Conservation (phyloP, 257 asterid species). For the Verbascum thapsus region DNA sequence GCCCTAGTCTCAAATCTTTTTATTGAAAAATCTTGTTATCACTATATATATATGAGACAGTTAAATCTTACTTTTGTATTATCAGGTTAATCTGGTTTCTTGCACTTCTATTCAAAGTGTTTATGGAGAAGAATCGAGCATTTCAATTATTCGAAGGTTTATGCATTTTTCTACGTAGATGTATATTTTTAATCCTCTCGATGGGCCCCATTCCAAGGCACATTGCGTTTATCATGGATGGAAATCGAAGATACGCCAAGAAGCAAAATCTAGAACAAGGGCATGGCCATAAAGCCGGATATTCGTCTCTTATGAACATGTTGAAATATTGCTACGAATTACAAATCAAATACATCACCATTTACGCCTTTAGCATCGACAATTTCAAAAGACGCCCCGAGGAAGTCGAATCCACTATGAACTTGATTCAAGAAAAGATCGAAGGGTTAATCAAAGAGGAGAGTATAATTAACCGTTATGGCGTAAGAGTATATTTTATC, state of each 20-base stretch:
- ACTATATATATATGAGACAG: too few species aligned
- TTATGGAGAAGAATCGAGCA: slow-evolving; percentile 43
- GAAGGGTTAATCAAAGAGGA: slow-evolving; percentile 59
- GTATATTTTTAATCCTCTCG: slow-evolving; percentile 44
- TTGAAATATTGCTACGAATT: slow-evolving; percentile 70
- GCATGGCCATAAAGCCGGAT: slow-evolving; percentile 64
- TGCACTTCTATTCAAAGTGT: slow-evolving; percentile 22
- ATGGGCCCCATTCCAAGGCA: slow-evolving; percentile 67
- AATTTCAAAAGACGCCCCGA: slow-evolving; percentile 75
- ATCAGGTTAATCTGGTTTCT: slow-evolving; percentile 36
- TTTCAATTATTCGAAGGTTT: slow-evolving; percentile 31
- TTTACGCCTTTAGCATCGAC: slow-evolving; percentile 86
- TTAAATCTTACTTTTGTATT: slow-evolving; percentile 21
- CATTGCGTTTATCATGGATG: slow-evolving; percentile 85
- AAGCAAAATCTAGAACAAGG: slow-evolving; percentile 53
- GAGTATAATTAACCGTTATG: slow-evolving; percentile 57
- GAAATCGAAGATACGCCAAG: slow-evolving; percentile 79
- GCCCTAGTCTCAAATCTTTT: too few species aligned
- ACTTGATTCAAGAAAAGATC: slow-evolving; percentile 67
- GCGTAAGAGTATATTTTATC: slow-evolving; percentile 62
- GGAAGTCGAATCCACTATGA: slow-evolving; percentile 79
- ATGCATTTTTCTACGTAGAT: slow-evolving; percentile 39
- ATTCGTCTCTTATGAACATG: slow-evolving; percentile 57
- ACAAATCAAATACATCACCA: slow-evolving; percentile 52
- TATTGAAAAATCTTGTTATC: too few species aligned